These are phyloP conservation scores for Triticum monococcum DNA, from an alignment of 176 grass and related monocot species.

Conservation along the genomic window DNA sequence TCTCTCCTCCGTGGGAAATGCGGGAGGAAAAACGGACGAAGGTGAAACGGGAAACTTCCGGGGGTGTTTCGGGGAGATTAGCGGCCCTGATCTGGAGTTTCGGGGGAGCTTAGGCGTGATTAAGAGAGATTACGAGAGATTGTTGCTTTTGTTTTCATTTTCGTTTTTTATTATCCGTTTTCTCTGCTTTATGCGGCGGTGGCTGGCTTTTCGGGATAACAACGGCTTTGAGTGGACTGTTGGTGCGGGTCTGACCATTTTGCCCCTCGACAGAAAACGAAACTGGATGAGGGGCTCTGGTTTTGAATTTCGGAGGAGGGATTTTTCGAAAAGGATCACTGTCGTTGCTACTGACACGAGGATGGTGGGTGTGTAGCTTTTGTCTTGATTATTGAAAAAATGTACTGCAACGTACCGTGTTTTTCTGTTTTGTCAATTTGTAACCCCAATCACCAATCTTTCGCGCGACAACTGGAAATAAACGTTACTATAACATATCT, in stretches of 20 bases:
- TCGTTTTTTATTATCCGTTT: not conserved
- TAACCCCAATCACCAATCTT: not conserved
- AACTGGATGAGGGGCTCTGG: not conserved
- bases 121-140: not conserved
- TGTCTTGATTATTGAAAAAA: not conserved
- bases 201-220: slow-evolving; percentile 12
- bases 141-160: not conserved
- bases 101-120: slow-evolving; percentile 12
- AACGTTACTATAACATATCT: not conserved
- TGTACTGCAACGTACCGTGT: not conserved
- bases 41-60: not conserved
- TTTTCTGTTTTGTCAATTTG: not conserved
- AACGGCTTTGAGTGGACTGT: slow-evolving; percentile 26
- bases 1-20: not conserved
- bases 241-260: not conserved
- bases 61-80: slow-evolving; percentile 16
- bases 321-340: not conserved
- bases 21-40: not conserved
- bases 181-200: not conserved
- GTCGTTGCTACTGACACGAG: not conserved
- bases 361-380: not conserved
- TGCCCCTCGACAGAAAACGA: not conserved
- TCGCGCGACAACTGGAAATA: not conserved
- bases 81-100: not conserved
- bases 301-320: slow-evolving; percentile 42